Base-by-base conservation (phyloP, 768 basidiomycete genomes). In the Tremella mesenterica region DNA sequence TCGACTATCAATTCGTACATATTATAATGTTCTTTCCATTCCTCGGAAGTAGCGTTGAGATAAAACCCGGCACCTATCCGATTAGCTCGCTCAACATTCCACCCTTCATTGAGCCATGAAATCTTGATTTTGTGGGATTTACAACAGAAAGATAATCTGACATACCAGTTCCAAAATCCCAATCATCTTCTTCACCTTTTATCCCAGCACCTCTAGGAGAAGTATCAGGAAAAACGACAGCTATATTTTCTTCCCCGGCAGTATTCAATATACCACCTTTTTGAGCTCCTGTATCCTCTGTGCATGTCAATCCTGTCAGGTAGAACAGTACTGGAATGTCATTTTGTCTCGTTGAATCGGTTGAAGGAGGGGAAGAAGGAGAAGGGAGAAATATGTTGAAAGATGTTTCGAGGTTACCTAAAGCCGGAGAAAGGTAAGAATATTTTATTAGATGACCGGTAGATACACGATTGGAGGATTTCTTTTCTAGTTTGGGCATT, bases 51-150 rank as follows among this genome's bases (percentile, higher is more conserved):
- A 2, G 93, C 93, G 69, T 95, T 83, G 61, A 99, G 72, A 74
- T 99, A 97, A 77, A 97, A 99, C 30, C 95, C 93, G 41, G 95
- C 95, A 41, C 90, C 89, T 44, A 82, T 82, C 44, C 89, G 90
- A 73, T 92, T 64, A 90, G 86, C 86, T 85, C 90, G 65, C n/a
- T 23, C 29, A n/a, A n/a, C n/a, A n/a, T n/a, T n/a, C n/a, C n/a
- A n/a, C n/a, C n/a, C n/a, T 80, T 1, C 90, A 90, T 43, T 85
- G 34, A 36, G 12, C 34, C 12, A 36, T 36, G 34, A 12, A 18
- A 12, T 18, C 12, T 36, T 36, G 12, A 18, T 36, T 12, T 36
- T 12, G 12, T 36, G 34, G 34, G 34, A 36, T 12, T 12, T 12
- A 12, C 18, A 18, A 36, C 12, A 36, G 34, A 12, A 12, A 23